Conservation (phyloP, 2,329 filamentous ascomycete genomes). For the Purpureocillium lavendulum region DNA sequence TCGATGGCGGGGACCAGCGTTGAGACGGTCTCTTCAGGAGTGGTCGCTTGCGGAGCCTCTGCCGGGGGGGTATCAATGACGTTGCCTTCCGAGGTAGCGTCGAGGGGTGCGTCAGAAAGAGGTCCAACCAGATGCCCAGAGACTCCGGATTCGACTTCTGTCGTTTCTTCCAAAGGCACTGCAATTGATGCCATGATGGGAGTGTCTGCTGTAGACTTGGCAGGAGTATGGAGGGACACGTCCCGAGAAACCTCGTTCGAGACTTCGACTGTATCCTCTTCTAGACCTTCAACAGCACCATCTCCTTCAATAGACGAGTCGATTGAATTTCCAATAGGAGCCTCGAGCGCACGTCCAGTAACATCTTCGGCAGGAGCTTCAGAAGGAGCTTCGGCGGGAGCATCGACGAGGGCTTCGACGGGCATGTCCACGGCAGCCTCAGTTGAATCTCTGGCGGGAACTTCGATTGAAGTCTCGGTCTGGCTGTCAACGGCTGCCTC, state of each 20-base stretch:
- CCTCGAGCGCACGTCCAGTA: background rate
- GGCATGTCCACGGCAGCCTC: background rate
- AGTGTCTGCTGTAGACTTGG: background rate
- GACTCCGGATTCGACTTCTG: background rate
- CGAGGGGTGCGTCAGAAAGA: too few species aligned
- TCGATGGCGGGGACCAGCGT: too few species aligned
- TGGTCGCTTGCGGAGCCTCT: too few species aligned
- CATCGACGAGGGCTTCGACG: background rate
- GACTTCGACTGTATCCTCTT: too few species aligned
- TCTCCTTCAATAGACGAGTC: background rate
- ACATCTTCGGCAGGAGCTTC: background rate
- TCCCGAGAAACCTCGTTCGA: too few species aligned
- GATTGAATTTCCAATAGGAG: background rate
- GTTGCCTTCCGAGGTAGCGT: too few species aligned
- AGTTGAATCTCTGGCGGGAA: slow-evolving; percentile 2
- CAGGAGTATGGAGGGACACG: too few species aligned
- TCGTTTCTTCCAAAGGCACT: background rate
- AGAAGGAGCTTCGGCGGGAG: background rate
- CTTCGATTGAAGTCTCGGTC: too few species aligned
- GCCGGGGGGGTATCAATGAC: too few species aligned
- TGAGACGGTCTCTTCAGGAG: too few species aligned
- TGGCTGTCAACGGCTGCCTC: background rate
- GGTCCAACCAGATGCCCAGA: too few species aligned
- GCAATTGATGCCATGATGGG: background rate
- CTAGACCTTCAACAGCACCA: too few species aligned